Base-by-base conservation (phyloP, 169 alveolate species). In the Ichthyophthirius multifiliis region DNA sequence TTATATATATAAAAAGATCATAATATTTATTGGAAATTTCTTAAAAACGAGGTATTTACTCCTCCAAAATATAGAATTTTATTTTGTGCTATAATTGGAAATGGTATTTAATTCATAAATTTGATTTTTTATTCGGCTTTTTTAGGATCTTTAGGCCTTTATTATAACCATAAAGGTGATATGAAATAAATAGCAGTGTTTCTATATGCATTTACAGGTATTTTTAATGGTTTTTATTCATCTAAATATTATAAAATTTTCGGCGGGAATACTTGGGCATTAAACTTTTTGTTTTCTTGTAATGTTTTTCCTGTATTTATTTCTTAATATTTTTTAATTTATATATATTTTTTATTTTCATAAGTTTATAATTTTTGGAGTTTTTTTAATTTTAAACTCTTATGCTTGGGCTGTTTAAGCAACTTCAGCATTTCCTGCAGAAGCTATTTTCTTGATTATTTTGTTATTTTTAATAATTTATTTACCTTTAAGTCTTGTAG, bases 191-290 rank as follows among this genome's bases (percentile, higher is more conserved):
- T 67, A 5, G 86, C 82, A 9, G 73, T 81, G 32, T 46, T 81
- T 10, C 10, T 81, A 55, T 81, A 47, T 16, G 16, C 82, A 18
- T 81, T 81, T 44, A 47, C 76, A 10, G 86, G 86, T 64, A 45
- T 67, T 15, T 65, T 81, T 30, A 81, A 81, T 55, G 86, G 86
- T 12, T 81, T 47, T 73, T 55, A 71, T 39, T 18, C 82, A 12
- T 74, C 82, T 0, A 81, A 43, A 43, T 55, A 35, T 35, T 81
- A 81, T 48, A 81, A 81, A 73, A 71, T 45, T 43, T 67, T 81
- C 23, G 86, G 86, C 10, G 86, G 86, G n/a, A 81, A 81, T 30
- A 64, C 39, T 35, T 81, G 86, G 86, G 55, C 65, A 5, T 44
- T 81, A 6, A 71, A 71, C 31, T 39, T 81, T 2, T 7, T 81